phyloP scores from a whole-genome alignment of 2,329 filamentous ascomycete species.

The Microcyclosporella mali region DNA sequence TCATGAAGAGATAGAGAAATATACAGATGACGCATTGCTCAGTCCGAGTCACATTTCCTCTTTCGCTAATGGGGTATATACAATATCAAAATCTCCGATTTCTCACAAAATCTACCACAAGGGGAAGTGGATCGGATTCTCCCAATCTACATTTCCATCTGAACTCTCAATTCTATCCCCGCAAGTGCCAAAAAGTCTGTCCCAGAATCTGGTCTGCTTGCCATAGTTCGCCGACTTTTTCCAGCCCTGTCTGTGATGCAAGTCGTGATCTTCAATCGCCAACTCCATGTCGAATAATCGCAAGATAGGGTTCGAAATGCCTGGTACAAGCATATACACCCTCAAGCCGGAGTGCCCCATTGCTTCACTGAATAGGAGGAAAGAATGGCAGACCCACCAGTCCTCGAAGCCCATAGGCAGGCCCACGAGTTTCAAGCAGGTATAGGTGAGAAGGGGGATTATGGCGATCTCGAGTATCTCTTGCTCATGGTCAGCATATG shows the following conservation, averaged over 20 bases:
- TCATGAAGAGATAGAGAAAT: too few species aligned
- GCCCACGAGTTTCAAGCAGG: constrained; percentile 32
- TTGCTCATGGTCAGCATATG: constrained; percentile 41
- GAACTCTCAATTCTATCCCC: constrained; percentile 5
- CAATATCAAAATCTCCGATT: too few species aligned
- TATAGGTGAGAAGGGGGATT: constrained; percentile 39
- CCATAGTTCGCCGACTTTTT: constrained; percentile 36
- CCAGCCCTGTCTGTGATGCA: constrained; percentile 37
- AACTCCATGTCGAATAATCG: constrained; percentile 33
- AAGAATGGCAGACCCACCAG: constrained; percentile 45
- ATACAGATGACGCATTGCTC: too few species aligned
- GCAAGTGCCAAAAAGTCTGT: constrained; percentile 7
- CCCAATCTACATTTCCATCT: constrained; percentile 1
- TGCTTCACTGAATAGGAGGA: constrained; percentile 38
- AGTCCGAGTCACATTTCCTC: too few species aligned
- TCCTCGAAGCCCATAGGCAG: constrained; percentile 44
- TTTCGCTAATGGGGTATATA: too few species aligned
- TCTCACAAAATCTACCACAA: background rate
- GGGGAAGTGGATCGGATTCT: constrained; percentile 4
- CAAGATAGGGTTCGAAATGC: constrained; percentile 34
- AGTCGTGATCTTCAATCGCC: constrained; percentile 40
- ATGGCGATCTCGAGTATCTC: constrained; percentile 40
- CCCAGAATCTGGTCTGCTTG: constrained; percentile 27
- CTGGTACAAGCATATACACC: constrained; percentile 32
- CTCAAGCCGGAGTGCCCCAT: constrained; percentile 38